Conservation (phyloP, 2,329 filamentous ascomycete genomes). For the Aspergillus sp. region DNA sequence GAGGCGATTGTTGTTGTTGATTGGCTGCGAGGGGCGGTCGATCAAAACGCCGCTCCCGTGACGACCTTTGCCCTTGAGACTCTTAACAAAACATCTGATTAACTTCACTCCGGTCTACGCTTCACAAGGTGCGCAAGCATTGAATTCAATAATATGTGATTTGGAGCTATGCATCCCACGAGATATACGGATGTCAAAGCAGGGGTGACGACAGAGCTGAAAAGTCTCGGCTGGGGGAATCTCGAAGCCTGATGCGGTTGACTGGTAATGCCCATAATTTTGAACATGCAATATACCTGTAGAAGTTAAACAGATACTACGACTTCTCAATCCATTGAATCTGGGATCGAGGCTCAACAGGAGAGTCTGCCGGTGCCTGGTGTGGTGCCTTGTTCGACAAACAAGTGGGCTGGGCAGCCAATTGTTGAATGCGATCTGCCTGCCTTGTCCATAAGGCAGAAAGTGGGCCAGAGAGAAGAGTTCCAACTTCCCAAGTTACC, state of each 20-base stretch:
- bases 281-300: too few species aligned
- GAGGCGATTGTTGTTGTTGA: constrained; percentile 8
- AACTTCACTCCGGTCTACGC: too few species aligned
- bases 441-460: too few species aligned
- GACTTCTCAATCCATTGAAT: not conserved
- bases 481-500: not conserved
- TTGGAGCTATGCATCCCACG: not conserved
- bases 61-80: constrained; percentile 9
- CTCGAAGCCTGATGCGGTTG: too few species aligned
- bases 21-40: constrained; percentile 15
- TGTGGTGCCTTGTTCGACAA: too few species aligned
- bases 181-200: not conserved
- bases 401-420: too few species aligned
- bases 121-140: too few species aligned
- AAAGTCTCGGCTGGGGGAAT: not conserved
- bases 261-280: too few species aligned
- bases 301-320: too few species aligned
- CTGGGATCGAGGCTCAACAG: not conserved
- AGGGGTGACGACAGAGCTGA: not conserved
- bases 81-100: constrained; percentile 15
- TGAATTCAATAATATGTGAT: not conserved
- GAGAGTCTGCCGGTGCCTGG: too few species aligned
- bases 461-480: too few species aligned
- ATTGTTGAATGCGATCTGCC: too few species aligned
- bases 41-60: constrained; percentile 21